Base-by-base conservation (phyloP, 495 filamentous ascomycete species). In the Tuber umbilicatum region DNA sequence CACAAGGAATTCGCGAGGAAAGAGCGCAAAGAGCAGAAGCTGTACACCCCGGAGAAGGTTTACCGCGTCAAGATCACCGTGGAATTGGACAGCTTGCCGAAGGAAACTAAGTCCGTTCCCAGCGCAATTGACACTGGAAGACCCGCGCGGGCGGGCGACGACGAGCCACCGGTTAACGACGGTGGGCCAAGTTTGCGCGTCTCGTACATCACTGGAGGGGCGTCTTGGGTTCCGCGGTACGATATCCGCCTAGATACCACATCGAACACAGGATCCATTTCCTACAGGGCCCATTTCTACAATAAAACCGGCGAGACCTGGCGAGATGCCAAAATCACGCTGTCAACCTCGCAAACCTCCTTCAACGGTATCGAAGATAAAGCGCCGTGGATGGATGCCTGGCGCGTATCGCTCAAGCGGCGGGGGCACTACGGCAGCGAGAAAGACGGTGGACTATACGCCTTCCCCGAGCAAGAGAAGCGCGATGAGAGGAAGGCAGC, bases 221-320 rank as follows among this genome's bases (percentile, higher is more conserved):
- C 89, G 17, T 88, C 82, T 68, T 92, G 91, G 91, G 83, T 84
- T 2, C 89, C 91, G 14, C 88, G 87, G 47, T 93, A 92, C 80
- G 89, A 92, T 78, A 79, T 92, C 55, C 84, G 83, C 27, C 85
- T 93, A 60, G 87, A 87, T 67, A 89, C 91, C 16, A 85, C 86
- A 0, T 82, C 84, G 4, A 86, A 86, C 31, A 85, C 87, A 2
- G 90, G 86, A 1, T 76, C 82, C 27, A 84, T 92, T 39, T 85
- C 86, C 67, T 92, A 92, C 78, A 86, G 88, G 68, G 90, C 91
- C 3, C 88, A 89, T 73, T 86, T 91, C 75, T 85, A 84, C 42
- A 92, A 93, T 79, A 83, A 84, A 71, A 90, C 89, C 0, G 89
- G 88, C 0, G 91, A 93, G 83, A 89, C 86, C 17, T 93, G 91